Evolutionary conservation across 2,329 filamentous ascomycete genomes (phyloP).

Genomic region (Aulographum hederae): DNA sequence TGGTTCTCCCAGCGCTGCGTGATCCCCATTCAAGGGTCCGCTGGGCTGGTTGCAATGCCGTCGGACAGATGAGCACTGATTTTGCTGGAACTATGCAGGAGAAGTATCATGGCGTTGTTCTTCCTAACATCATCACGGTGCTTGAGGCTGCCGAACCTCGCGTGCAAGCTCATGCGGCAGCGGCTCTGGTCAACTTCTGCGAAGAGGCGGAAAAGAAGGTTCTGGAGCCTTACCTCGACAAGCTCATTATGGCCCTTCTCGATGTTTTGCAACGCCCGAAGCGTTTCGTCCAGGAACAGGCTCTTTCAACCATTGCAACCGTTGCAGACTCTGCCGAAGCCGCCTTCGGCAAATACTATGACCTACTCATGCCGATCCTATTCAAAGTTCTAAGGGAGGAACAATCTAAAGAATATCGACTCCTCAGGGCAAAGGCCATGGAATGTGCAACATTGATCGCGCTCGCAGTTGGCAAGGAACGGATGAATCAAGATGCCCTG

Average conservation of each 20-base stretch:
- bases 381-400: conserved; percentile 80
- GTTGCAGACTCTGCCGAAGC: conserved; percentile 97
- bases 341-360: conserved; percentile 89
- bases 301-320: conserved; percentile 90
- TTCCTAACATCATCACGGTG: conserved; percentile 84
- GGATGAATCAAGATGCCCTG: conserved; percentile 74
- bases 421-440: conserved; percentile 94
- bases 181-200: conserved; percentile 97
- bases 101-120: conserved; percentile 74
- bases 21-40: conserved; percentile 86
- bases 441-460: conserved; percentile 93
- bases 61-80: conserved; percentile 99
- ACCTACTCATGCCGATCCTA: conserved; percentile 84
- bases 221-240: conserved; percentile 82
- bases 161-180: conserved; percentile 91
- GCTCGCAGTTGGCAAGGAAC: conserved; percentile 82
- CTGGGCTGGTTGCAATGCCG: conserved; percentile 92
- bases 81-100: conserved; percentile 97
- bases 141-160: conserved; percentile 77
- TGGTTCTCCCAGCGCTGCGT: conserved; percentile 81
- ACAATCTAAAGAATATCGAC: conserved; percentile 79
- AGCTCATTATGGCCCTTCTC: conserved; percentile 70
- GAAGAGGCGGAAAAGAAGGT: conserved; percentile 90
- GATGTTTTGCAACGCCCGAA: conserved; percentile 79
- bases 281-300: conserved; percentile 94